Base-by-base conservation (phyloP, 2,329 filamentous ascomycete species). In the Rhynchosporium secalis region DNA sequence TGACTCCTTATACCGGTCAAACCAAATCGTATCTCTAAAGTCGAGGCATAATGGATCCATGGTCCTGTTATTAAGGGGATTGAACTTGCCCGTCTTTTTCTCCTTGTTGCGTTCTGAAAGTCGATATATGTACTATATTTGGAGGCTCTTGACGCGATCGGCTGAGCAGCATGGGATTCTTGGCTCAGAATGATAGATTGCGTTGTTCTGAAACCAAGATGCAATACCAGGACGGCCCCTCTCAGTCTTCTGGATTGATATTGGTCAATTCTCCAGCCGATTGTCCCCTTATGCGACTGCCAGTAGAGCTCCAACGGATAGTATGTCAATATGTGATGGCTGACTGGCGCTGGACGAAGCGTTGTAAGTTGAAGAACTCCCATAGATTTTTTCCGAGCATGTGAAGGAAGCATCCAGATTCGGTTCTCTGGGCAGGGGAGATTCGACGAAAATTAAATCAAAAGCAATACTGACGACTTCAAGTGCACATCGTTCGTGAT, bases 11-110 rank as follows among this genome's bases (percentile, higher is more conserved):
- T 26, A n/a, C 12, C n/a, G 40, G 10, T 13, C 5, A 33, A 20
- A 33, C 33, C 5, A 41, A 15, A 33, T 31, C 40, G 20, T 4
- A 26, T 46, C 54, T 31, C 43, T 38, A 10, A 15, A 33, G 33
- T 15, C 10, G 36, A 46, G 26, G 29, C 29, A 28, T 29, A 40
- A 56, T 56, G 54, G 26, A 45, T 46, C 54, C 15, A 56, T 56
- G 54, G 54, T n/a, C 40, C 45, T 56, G 54, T 28, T 56, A 56
- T 46, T 56, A 40, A 56, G 54, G 54, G n/a, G 8, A 36, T 28
- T 28, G 41, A 6, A 20, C 33, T 31, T 26, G 47, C 15, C 29
- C 13, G 26, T 51, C 28, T 1, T 15, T 5, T 26, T 31, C 13
- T 33, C 47, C 28, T 15, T 36, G 13, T 31, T 29, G 20, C 26